Base-by-base conservation (phyloP, 495 filamentous ascomycete genomes). In the Aspergillus indologenus region DNA sequence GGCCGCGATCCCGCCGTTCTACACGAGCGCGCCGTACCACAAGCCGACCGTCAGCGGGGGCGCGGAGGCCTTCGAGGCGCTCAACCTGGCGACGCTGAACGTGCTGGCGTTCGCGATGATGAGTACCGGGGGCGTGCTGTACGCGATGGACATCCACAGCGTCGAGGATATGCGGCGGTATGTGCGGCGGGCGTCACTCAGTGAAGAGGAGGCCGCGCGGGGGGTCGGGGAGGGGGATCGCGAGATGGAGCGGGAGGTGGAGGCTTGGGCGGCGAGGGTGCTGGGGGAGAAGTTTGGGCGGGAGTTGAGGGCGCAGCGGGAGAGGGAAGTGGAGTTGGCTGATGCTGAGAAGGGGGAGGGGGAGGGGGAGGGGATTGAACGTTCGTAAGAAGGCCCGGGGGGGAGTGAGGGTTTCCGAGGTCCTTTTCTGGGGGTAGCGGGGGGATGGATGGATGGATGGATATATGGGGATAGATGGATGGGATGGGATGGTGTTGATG, bases 1-100 rank as follows among this genome's bases (percentile, higher is more conserved):
- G 43, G 69, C 73, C 5, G 72, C 80, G 15, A 71, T 80, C 51
- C 89, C 89, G 5, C 82, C 81, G 53, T 90, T 83, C 79, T 92
- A 85, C 76, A 77, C 85, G 17, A 83, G 75, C 45, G 85, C 81
- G 67, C 20, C 66, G 6, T 76, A 69, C 65, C 68, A 72, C 67
- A 67, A 72, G 20, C 71, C 74, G 1, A 68, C 74, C 24, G 72
- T 74, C 7, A 85, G 82, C 61, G 82, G 87, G 48, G 75, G 80
- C 1, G 60, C 83, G 26, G 84, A 92, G 20, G 91, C 91, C 0
- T 67, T 90, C 45, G 86, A 93, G 69, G 92, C 92, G 5, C 75
- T 96, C 12, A 86, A 84, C 52, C 70, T 96, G n/a, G 91, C 92
- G 0, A 94, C 91, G 0, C 75, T 96, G 57, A 93, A 94, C 63